Evolutionary conservation across 2,329 filamentous ascomycete genomes (phyloP).

Genomic region (Verticillium albo-atrum): DNA sequence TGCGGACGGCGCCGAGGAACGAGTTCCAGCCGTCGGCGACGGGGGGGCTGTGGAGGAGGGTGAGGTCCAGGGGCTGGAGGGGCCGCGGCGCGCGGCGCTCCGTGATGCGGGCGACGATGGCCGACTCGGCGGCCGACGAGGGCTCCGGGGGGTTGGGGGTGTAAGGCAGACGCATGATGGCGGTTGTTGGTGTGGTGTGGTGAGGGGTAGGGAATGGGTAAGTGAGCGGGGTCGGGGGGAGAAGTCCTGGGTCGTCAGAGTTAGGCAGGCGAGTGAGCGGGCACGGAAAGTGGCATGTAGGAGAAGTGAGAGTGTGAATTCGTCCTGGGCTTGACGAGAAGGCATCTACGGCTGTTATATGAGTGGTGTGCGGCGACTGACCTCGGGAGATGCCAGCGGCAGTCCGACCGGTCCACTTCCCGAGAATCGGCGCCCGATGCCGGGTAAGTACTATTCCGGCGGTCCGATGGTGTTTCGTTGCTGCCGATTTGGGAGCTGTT

Average conservation of each 20-base stretch:
- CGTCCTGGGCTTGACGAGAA: no score
- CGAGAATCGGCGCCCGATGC: neutral
- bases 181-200: constrained; percentile 1
- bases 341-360: neutral
- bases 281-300: neutral
- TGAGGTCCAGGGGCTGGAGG: constrained; percentile 69
- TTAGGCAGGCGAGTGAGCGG: no score
- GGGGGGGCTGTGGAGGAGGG: constrained; percentile 68
- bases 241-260: no score
- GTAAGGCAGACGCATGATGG: constrained; percentile 65
- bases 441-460: neutral
- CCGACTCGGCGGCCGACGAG: constrained; percentile 39
- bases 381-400: neutral
- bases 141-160: constrained; percentile 46
- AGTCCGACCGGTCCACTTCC: neutral
- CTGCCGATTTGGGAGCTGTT: neutral
- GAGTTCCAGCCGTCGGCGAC: constrained; percentile 74
- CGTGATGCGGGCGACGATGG: constrained; percentile 59
- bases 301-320: neutral
- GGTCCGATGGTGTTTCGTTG: neutral
- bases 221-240: no score
- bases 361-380: neutral
- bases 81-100: constrained; percentile 65
- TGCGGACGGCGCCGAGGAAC: constrained; percentile 61
- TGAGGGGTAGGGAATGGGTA: neutral